phyloP scores from a whole-genome alignment of 2,329 filamentous ascomycete genomes.

The Hypoxylon sp. region DNA sequence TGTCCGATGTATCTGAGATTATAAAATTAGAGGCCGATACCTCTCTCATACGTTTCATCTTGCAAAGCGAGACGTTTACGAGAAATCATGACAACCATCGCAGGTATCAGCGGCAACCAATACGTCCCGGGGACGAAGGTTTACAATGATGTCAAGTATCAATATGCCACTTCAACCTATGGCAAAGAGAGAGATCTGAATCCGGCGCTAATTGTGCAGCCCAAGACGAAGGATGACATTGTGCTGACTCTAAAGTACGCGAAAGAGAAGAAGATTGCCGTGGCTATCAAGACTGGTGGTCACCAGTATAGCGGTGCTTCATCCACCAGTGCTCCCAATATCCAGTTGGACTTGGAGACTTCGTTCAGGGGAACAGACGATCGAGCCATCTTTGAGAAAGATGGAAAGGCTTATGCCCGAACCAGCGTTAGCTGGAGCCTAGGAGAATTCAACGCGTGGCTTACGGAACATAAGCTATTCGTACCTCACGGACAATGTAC shows the following conservation, averaged over 20 bases:
- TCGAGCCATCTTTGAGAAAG: constrained; percentile 53
- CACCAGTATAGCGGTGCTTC: constrained; percentile 67
- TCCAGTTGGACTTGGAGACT: constrained; percentile 62
- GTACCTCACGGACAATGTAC: constrained; percentile 64
- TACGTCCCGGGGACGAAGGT: constrained; percentile 44
- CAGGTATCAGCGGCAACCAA: constrained; percentile 48
- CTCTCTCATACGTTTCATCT: not conserved
- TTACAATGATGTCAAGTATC: constrained; percentile 54
- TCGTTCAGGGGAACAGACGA: constrained; percentile 57
- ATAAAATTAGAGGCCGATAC: constrained; percentile 14
- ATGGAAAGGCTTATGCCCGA: constrained; percentile 56
- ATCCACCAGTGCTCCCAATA: constrained; percentile 61
- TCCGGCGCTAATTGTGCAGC: constrained; percentile 62
- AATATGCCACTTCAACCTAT: constrained; percentile 63
- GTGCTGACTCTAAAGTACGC: constrained; percentile 59
- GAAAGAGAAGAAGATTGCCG: constrained; percentile 57
- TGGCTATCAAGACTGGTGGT: constrained; percentile 64
- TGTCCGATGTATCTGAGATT: not conserved
- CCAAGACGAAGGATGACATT: constrained; percentile 61
- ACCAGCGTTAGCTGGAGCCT: constrained; percentile 60
- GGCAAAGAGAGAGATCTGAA: constrained; percentile 60
- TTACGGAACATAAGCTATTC: constrained; percentile 59
- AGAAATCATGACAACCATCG: constrained; percentile 47
- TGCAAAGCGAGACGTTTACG: not conserved
- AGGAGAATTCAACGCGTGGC: constrained; percentile 60